phyloP scores from a whole-genome alignment of 441 rosid genomes.

The Capsella rubella region DNA sequence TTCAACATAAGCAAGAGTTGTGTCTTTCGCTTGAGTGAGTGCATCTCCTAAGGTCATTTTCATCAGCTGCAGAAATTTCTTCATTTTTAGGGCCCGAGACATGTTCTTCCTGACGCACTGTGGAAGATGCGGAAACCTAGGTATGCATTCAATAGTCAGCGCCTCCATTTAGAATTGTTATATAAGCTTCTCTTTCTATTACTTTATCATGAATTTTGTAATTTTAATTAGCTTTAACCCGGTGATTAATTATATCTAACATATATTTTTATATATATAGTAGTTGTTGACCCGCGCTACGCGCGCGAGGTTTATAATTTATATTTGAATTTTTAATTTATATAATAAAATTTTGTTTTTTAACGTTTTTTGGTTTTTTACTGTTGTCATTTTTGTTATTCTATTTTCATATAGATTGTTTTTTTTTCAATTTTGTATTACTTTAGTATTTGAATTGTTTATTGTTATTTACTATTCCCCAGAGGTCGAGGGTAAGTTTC shows the following conservation, averaged over 20 bases:
- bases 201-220: conserved; percentile 26
- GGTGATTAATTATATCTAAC: conserved; percentile 39
- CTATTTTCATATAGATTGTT: too few relatives aligned
- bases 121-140: conserved; percentile 69
- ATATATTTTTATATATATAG: too few relatives aligned
- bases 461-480: too few relatives aligned
- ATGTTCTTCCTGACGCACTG: conserved; percentile 63
- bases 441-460: too few relatives aligned
- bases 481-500: too few relatives aligned
- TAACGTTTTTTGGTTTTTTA: too few relatives aligned
- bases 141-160: conserved; percentile 48
- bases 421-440: too few relatives aligned
- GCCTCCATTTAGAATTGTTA: conserved; percentile 32
- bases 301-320: too few relatives aligned
- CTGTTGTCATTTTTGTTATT: too few relatives aligned
- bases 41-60: conserved; percentile 85
- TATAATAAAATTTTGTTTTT: too few relatives aligned
- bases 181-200: background rate
- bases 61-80: conserved; percentile 60
- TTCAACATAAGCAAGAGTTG: conserved; percentile 92
- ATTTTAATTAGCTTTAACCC: conserved; percentile 57
- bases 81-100: conserved; percentile 55
- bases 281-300: too few relatives aligned
- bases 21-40: conserved; percentile 74
- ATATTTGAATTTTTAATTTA: too few relatives aligned